Evolutionary conservation across 148 eudicot genomes (phyloP).

Genomic region (Cornus controversa): DNA sequence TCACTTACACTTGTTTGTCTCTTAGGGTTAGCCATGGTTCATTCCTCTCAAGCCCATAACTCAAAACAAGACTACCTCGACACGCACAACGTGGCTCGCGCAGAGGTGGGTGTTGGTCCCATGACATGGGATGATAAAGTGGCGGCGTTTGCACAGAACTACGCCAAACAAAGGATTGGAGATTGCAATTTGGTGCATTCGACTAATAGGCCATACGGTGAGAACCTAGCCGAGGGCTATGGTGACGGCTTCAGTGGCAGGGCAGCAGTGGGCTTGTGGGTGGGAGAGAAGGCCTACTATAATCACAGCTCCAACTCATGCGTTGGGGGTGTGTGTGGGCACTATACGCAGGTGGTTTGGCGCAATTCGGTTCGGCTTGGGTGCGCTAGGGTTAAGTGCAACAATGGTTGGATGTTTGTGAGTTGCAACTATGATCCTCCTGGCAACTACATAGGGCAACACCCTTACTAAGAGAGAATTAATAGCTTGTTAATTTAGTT

Average conservation of each 20-base stretch:
- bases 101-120: conserved; percentile 38
- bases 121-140: conserved; percentile 45
- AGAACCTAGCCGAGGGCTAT: conserved; percentile 42
- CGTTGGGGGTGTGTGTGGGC: conserved; percentile 30
- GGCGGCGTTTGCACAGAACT: conserved; percentile 40
- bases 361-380: conserved; percentile 34
- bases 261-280: conserved; percentile 36
- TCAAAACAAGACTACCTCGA: conserved; percentile 31
- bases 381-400: conserved; percentile 44
- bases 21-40: not conserved
- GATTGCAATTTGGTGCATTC: conserved; percentile 58
- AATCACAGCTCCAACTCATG: conserved; percentile 31
- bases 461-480: conserved; percentile 36
- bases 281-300: conserved; percentile 33
- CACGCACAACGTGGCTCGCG: conserved; percentile 39
- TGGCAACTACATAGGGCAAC: conserved; percentile 34
- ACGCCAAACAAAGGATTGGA: conserved; percentile 34
- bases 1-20: conserved; percentile 1
- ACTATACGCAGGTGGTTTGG: conserved; percentile 61
- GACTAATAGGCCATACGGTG: conserved; percentile 38
- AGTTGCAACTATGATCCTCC: conserved; percentile 54
- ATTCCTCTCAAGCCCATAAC: conserved; percentile 22
- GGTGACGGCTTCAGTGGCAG: conserved; percentile 27
- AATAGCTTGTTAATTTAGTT: too few species aligned
- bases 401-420: conserved; percentile 25